Evolutionary conservation across 192 early-diverging fungal genomes (phyloP), one percentile per base, ranked within the genome.

Genomic region (Coemansia sp.): DNA sequence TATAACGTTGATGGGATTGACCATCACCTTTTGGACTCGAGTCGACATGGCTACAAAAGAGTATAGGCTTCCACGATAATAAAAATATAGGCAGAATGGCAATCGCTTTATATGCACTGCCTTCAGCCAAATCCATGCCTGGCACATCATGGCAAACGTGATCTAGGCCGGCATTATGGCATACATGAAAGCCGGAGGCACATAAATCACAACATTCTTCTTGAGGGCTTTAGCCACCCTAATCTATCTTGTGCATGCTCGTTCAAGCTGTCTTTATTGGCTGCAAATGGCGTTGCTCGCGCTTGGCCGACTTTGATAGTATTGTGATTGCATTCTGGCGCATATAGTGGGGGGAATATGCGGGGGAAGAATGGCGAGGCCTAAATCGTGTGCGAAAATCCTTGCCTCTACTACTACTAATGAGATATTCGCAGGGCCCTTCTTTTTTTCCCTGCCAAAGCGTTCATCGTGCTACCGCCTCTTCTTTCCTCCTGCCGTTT

Each of bases 1-100:
- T 62, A 98, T 96, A 74, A 98, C 89, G 83, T 94, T 96, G 82
- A 84, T 84, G 71, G 82, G 82, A 45, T 79, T 74, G 53, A 84
- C 77, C 82, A 84, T 79, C 73, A 79, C 77, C 67, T 79, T 79
- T 53, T 79, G 77, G 28, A 77, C 82, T 26, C 73, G 66, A 3
- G 82, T 73, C 65, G 82, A 79, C 82, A 84, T 84, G 60, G 45
- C 46, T 65, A 50, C 33, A 6, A 42, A 48, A 35, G 16, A 36
- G 4, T 34, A 62, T 16, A 14, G 48, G 46, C 3, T 37, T 9
- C 10, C 21, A 40, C 20, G 36, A 42, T 62, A 7, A 24, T 24
- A 3, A 14, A 55, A 31, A n/a, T 37, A 50, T 5, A 31, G 51
- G 5, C n/a, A 53, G 2, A 53, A 31, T 14, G 24, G 26, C 51